A percentile compares a stretch with the other conserved stretches of the same genome.
Evolutionary conservation across 2,329 filamentous ascomycete species (phyloP).

Genomic region (Aspergillus chevalieri): DNA sequence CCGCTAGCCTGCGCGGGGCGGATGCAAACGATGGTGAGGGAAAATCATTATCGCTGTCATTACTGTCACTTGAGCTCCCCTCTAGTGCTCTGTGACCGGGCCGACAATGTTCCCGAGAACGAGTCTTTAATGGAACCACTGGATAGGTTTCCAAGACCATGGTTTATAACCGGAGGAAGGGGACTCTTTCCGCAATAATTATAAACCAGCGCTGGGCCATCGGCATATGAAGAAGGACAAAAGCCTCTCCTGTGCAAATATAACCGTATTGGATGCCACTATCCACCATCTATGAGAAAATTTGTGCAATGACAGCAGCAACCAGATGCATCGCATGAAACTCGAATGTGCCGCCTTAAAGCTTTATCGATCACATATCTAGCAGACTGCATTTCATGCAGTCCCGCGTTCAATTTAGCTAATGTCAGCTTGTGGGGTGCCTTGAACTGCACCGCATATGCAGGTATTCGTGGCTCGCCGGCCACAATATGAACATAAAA

Average conservation of each 20-base stretch:
- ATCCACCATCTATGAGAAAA: conserved; percentile 26
- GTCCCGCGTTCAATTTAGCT: conserved; percentile 18
- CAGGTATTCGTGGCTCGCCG: conserved; percentile 13
- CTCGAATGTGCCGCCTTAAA: conserved; percentile 19
- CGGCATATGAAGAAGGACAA: conserved; percentile 24
- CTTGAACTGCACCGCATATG: conserved; percentile 23
- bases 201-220: conserved; percentile 15
- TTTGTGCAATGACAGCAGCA: conserved; percentile 19
- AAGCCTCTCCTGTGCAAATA: conserved; percentile 26
- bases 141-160: conserved; percentile 12
- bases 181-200: conserved; percentile 11
- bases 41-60: conserved; percentile 11
- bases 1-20: conserved; percentile 10
- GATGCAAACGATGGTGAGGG: conserved; percentile 11
- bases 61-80: conserved; percentile 12
- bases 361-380: conserved; percentile 18
- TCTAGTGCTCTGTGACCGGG: conserved; percentile 5
- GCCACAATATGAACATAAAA: conserved; percentile 18
- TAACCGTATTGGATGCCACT: conserved; percentile 20
- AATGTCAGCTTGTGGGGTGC: conserved; percentile 20
- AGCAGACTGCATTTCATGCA: conserved; percentile 18
- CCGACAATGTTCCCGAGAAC: conserved; percentile 11
- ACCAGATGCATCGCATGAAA: conserved; percentile 19
- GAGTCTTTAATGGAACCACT: conserved; percentile 19
- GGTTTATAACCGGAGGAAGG: conserved; percentile 16